Base-by-base conservation (phyloP, 495 filamentous ascomycete genomes). In the Trichoderma orchidacearum region DNA sequence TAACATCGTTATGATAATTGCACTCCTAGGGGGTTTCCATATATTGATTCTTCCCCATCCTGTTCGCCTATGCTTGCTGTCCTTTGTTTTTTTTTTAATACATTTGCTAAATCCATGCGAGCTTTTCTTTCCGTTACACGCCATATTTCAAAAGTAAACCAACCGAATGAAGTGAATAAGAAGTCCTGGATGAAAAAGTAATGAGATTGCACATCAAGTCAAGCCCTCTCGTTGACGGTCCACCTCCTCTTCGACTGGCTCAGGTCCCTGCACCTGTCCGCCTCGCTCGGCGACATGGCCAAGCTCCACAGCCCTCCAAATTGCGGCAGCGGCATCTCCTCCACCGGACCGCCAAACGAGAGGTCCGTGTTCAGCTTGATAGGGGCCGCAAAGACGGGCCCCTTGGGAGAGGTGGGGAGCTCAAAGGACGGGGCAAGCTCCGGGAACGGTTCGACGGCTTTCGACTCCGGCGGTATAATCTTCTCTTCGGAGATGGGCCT, bases 211-310 rank as follows among this genome's bases (percentile, higher is more conserved):
- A 2, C n/a, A 34, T 55, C 23, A 54, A n/a, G n/a, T 30, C 61
- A 64, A 38, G 53, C 56, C 13, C 66, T 64, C 41, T 75, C 72
- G 6, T 67, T 74, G 9, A 75, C 70, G 0, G 73, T 73, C 74
- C 74, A 77, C 48, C 73, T 66, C 53, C 74, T 61, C 58, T 77
- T 77, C 3, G 62, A 62, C 1, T 62, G 61, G 29, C 57, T 72
- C 9, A 70, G 53, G 53, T 75, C 73, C 9, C 70, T 62, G 13
- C 63, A 51, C 15, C 57, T 53, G 23, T 75, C 72, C 0, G 66
- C 71, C 13, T 73, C 68, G 36, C 67, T 68, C 0, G 68, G 65
- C 17, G 66, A 69, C 35, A 60, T 60, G 0, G 67, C 66, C 0
- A 58, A 29, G 29, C 69, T 69, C 73, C 73, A 75, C 0, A 75